phyloP scores from a whole-genome alignment of 75 land plant species.

The Adiantum capillusveneris region DNA sequence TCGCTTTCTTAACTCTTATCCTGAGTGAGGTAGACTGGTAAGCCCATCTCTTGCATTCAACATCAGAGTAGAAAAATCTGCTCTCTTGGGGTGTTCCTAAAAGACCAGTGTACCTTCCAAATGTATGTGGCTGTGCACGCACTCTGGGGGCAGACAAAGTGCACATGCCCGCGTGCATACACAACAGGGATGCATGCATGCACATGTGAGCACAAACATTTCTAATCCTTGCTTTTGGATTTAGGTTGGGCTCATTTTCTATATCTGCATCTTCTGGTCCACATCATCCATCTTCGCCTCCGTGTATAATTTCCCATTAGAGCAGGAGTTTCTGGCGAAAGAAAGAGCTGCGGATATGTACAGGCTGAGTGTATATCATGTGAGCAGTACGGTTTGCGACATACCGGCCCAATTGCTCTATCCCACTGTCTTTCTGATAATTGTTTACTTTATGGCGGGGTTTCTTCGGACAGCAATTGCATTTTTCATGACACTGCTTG shows the following conservation, averaged over 20 bases:
- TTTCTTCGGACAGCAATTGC: constrained; percentile 47
- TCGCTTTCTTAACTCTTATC: neutral
- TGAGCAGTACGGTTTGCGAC: constrained; percentile 80
- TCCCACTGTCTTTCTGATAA: constrained; percentile 76
- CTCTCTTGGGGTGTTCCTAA: no score
- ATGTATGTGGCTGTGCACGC: no score
- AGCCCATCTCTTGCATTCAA: no score
- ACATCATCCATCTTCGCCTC: constrained; percentile 86
- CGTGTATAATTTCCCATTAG: constrained; percentile 89
- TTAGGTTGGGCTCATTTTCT: constrained; percentile 87
- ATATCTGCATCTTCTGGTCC: constrained; percentile 93
- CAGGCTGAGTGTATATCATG: constrained; percentile 78
- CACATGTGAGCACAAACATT: no score
- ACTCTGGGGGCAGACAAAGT: no score
- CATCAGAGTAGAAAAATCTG: no score
- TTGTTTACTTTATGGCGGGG: constrained; percentile 93
- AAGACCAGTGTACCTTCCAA: no score
- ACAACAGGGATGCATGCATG: no score
- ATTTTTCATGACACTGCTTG: constrained; percentile 59
- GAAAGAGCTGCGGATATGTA: constrained; percentile 95
- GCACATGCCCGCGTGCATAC: no score
- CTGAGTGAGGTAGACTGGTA: neutral
- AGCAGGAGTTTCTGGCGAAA: constrained; percentile 60
- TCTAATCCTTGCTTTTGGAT: neutral
- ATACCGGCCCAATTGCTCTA: constrained; percentile 68